These are phyloP conservation scores for Aegle marmelos DNA, from an alignment of 345 rosid genomes.

Conservation along the genomic window DNA sequence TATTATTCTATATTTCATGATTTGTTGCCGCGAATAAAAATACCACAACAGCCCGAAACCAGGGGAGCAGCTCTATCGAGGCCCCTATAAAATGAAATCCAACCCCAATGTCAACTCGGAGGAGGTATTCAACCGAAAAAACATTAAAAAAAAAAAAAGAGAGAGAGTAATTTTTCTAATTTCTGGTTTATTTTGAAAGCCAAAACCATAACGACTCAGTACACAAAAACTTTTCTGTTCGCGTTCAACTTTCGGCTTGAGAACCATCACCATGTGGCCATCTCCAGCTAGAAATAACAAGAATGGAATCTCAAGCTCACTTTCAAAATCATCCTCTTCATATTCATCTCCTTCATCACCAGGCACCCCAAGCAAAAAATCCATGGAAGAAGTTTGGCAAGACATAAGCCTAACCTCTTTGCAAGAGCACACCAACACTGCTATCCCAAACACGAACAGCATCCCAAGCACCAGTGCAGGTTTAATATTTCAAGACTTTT, in stretches of 20 bases:
- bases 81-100: too few species aligned
- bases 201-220: background rate
- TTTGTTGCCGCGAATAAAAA: too few species aligned
- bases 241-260: background rate
- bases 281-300: slow-evolving; percentile 2
- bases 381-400: slow-evolving; percentile 59
- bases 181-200: too few species aligned
- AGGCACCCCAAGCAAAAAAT: background rate
- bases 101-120: too few species aligned
- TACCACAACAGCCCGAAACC: background rate
- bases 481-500: slow-evolving; percentile 32
- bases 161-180: background rate
- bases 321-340: slow-evolving; percentile 17
- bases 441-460: background rate
- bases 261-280: slow-evolving; percentile 10
- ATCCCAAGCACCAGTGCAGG: slow-evolving; percentile 3
- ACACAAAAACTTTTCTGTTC: too few species aligned
- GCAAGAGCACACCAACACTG: background rate
- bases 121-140: too few species aligned
- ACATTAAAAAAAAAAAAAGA: too few species aligned
- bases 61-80: background rate
- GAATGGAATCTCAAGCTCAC: background rate
- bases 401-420: slow-evolving; percentile 31
- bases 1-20: too few species aligned
- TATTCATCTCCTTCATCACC: slow-evolving; percentile 15